Conservation (phyloP, 495 filamentous ascomycete species). For the Patellaria atrata region DNA sequence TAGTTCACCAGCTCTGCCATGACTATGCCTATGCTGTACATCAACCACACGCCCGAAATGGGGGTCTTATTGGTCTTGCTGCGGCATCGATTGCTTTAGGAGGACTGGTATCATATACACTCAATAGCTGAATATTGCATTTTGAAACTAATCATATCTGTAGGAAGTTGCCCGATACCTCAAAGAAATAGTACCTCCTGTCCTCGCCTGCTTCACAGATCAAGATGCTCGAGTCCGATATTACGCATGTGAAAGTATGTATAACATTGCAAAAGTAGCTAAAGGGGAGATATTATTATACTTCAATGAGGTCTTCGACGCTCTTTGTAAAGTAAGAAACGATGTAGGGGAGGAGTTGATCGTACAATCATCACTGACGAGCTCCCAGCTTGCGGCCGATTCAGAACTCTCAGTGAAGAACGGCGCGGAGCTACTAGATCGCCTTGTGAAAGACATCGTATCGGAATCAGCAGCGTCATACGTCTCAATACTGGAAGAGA, state of each 20-base stretch:
- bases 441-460: slow-evolving; percentile 94
- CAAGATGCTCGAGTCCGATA: slow-evolving; percentile 97
- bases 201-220: slow-evolving; percentile 95
- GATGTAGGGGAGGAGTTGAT: not conserved
- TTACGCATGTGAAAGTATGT: slow-evolving; percentile 99
- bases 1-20: slow-evolving; percentile 91
- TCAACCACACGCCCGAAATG: slow-evolving; percentile 93
- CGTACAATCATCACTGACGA: not conserved
- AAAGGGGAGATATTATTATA: slow-evolving; percentile 94
- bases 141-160: slow-evolving; percentile 2
- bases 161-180: slow-evolving; percentile 80
- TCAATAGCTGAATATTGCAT: not conserved
- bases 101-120: slow-evolving; percentile 41
- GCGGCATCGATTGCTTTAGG: slow-evolving; percentile 94
- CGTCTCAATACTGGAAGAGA: slow-evolving; percentile 63
- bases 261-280: slow-evolving; percentile 98
- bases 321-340: slow-evolving; percentile 77
- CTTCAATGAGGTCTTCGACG: slow-evolving; percentile 97
- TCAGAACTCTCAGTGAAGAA: slow-evolving; percentile 97
- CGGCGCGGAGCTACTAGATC: slow-evolving; percentile 89
- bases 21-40: slow-evolving; percentile 97
- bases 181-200: slow-evolving; percentile 85
- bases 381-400: slow-evolving; percentile 72
- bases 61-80: slow-evolving; percentile 89
- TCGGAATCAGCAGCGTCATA: slow-evolving; percentile 93